Percentiles rank a stretch among this genome's conserved stretches.
These are phyloP conservation scores for Phyllosticta citriasiana DNA, from an alignment of 2,329 filamentous ascomycete genomes.

Conservation along the genomic window DNA sequence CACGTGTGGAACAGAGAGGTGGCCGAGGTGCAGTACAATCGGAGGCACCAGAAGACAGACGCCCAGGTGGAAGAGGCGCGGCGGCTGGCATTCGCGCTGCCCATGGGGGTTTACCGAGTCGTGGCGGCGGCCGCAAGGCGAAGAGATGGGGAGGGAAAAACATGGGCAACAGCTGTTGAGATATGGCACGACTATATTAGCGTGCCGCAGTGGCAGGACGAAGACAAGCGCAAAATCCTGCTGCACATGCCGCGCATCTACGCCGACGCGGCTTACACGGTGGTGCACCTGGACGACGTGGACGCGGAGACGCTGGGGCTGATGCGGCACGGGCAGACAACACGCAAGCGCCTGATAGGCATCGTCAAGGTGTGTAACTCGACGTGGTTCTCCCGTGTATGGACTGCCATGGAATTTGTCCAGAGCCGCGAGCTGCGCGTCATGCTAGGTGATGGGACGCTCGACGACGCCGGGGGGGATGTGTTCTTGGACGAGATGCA, in stretches of 20 bases:
- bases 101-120: background rate
- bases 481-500: constrained; percentile 10
- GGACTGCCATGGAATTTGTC: constrained; percentile 15
- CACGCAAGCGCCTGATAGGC: constrained; percentile 2
- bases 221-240: constrained; percentile 3
- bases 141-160: background rate
- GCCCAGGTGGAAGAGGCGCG: background rate
- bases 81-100: background rate
- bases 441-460: constrained; percentile 10
- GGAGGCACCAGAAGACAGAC: background rate
- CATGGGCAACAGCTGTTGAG: background rate
- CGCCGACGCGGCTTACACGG: background rate
- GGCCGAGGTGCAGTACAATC: background rate
- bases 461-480: constrained; percentile 1
- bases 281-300: background rate
- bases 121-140: background rate
- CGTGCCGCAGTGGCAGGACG: constrained; percentile 12
- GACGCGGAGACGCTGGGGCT: background rate
- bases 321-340: background rate
- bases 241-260: background rate
- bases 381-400: constrained; percentile 14
- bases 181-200: constrained; percentile 17
- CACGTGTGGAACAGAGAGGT: constrained; percentile 8
- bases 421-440: constrained; percentile 10
- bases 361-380: constrained; percentile 13